Evolutionary conservation across 208 protist genomes (phyloP).

Genomic region (Lotmaria passim): DNA sequence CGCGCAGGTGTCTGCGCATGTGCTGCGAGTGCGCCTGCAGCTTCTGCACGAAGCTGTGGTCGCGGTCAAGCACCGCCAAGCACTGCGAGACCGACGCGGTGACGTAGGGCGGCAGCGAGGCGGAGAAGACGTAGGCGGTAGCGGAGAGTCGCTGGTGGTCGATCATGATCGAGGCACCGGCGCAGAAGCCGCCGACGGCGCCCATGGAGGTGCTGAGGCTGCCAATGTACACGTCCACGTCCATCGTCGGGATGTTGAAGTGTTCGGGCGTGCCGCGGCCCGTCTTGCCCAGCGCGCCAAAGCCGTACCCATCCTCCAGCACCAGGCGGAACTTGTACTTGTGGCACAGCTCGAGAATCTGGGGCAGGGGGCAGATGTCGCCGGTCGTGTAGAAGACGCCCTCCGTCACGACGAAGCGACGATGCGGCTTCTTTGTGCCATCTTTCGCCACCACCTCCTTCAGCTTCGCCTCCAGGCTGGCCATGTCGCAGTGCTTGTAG

Average conservation of each 20-base stretch:
- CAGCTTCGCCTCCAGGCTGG: constrained; percentile 88
- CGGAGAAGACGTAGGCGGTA: constrained; percentile 97
- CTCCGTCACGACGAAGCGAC: constrained; percentile 96
- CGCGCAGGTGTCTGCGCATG: constrained; percentile 55
- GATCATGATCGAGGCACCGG: constrained; percentile 82
- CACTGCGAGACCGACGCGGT: constrained; percentile 78
- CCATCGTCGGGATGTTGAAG: constrained; percentile 79
- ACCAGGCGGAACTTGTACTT: constrained; percentile 96
- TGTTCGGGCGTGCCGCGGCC: constrained; percentile 96
- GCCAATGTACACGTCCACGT: constrained; percentile 90
- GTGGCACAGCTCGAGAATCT: constrained; percentile 93
- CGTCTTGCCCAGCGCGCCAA: constrained; percentile 95
- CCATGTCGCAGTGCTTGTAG: constrained; percentile 97
- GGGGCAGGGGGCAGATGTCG: constrained; percentile 84
- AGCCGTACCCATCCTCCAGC: constrained; percentile 96
- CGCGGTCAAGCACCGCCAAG: constrained; percentile 77
- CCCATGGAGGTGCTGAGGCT: constrained; percentile 90
- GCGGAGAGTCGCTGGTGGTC: constrained; percentile 94
- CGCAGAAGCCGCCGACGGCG: constrained; percentile 96
- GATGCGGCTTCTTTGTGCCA: constrained; percentile 62
- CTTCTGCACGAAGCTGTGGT: constrained; percentile 40
- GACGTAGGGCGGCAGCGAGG: constrained; percentile 96
- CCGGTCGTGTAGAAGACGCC: constrained; percentile 94
- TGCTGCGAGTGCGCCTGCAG: constrained; percentile 58
- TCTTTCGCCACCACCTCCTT: constrained; percentile 76